Evolutionary conservation across 2,329 filamentous ascomycete species (phyloP), one percentile per base, ranked within the genome.

Genomic region (Hypoxylon sp.): DNA sequence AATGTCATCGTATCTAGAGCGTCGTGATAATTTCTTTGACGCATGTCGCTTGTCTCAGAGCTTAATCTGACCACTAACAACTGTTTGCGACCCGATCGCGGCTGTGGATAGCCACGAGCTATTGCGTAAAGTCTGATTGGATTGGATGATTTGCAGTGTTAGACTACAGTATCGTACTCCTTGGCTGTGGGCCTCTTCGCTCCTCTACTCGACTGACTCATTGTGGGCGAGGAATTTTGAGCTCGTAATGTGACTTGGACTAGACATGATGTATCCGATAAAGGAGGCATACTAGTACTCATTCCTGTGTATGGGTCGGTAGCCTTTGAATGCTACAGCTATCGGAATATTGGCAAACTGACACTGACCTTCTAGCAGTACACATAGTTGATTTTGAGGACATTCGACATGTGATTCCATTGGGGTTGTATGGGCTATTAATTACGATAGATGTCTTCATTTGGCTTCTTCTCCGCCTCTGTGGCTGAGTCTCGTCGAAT

Each of bases 81-180:
- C 57, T 59, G 19, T 67, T 62, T 56, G 45, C 25, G 50, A 63
- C 53, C 67, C 67, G 67, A 67, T 67, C 49, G 17, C 67, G 67
- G 19, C n/a, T 53, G 63, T 57, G 58, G 52, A 65, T 19, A 46
- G 30, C 57, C 61, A 70, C 67, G 61, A 64, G 67, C 25, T 36
- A 34, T 51, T 56, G 30, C 34, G 57, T 25, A 52, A 60, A 52
- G 23, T 62, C 65, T 68, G 59, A 70, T 70, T 70, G 68, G 68
- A 30, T 64, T 63, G 32, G 41, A 48, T n/a, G n/a, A n/a, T n/a
- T n/a, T n/a, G n/a, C n/a, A n/a, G n/a, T n/a, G n/a, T n/a, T n/a
- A n/a, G n/a, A n/a, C n/a, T n/a, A n/a, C n/a, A n/a, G n/a, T n/a
- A n/a, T n/a, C n/a, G n/a, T n/a, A n/a, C n/a, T n/a, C n/a, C n/a